Conservation (phyloP, 768 basidiomycete species). For the Hysterangium stoloniferum region DNA sequence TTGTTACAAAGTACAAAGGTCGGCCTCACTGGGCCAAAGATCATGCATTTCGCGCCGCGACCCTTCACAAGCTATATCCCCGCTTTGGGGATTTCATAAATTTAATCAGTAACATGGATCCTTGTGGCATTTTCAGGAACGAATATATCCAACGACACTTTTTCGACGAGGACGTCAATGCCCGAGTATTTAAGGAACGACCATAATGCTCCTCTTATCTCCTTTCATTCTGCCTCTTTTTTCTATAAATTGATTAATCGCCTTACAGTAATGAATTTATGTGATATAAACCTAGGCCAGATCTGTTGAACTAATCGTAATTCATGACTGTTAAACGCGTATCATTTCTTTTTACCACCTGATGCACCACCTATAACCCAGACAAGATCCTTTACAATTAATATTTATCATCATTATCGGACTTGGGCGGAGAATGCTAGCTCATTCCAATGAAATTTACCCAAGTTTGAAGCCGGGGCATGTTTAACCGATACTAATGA, state of each 20-base stretch:
- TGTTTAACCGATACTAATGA: too few relatives aligned
- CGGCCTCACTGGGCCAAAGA: constrained; percentile 97
- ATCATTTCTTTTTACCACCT: too few relatives aligned
- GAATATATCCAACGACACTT: constrained; percentile 87
- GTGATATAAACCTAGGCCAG: too few relatives aligned
- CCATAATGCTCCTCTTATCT: constrained; percentile 12
- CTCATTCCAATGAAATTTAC: too few relatives aligned
- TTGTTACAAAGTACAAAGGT: constrained; percentile 62
- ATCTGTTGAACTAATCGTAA: too few relatives aligned
- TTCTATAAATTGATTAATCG: neutral
- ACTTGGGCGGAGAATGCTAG: too few relatives aligned
- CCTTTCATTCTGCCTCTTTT: neutral
- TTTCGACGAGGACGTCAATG: constrained; percentile 47
- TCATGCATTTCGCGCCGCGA: constrained; percentile 62
- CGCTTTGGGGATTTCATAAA: constrained; percentile 69
- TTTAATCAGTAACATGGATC: constrained; percentile 66
- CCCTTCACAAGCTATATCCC: constrained; percentile 67
- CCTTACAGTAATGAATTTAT: too few relatives aligned
- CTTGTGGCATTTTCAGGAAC: constrained; percentile 71
- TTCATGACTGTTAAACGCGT: too few relatives aligned
- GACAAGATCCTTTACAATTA: too few relatives aligned
- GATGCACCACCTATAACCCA: too few relatives aligned
- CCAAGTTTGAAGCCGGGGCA: too few relatives aligned
- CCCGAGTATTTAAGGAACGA: constrained; percentile 39
- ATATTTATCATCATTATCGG: too few relatives aligned